A percentile compares a stretch with the other conserved stretches of the same genome.
Conservation (phyloP, 2,329 filamentous ascomycete species). For the Dothistroma septosporum region DNA sequence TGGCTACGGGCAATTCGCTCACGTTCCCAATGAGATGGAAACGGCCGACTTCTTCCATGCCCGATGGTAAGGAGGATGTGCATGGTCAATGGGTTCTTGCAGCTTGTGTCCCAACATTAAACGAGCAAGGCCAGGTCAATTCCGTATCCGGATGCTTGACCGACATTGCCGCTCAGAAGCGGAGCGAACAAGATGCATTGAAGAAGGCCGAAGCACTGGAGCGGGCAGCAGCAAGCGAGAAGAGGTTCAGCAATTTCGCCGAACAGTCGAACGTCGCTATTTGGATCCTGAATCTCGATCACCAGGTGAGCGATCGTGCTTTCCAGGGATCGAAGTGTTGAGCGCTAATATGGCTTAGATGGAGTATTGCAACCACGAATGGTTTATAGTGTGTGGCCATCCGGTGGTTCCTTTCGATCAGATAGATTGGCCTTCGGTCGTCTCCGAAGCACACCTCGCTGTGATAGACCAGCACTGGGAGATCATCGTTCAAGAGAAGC, state of each 20-base stretch:
- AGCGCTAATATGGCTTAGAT: slow-evolving; percentile 24
- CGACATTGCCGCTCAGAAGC: slow-evolving; percentile 26
- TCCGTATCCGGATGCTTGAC: slow-evolving; percentile 26
- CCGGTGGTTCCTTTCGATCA: slow-evolving; percentile 37
- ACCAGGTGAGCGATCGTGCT: background rate
- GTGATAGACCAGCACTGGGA: slow-evolving; percentile 8
- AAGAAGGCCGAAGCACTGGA: slow-evolving; percentile 40
- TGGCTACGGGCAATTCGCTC: slow-evolving; percentile 11
- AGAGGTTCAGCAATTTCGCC: slow-evolving; percentile 22
- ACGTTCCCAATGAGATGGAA: slow-evolving; percentile 26
- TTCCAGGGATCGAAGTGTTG: background rate
- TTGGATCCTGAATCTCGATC: slow-evolving; percentile 24
- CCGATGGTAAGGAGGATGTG: slow-evolving; percentile 8
- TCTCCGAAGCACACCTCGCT: slow-evolving; percentile 7
- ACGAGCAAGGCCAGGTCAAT: slow-evolving; percentile 16
- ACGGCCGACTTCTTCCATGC: slow-evolving; percentile 1
- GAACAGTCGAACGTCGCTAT: slow-evolving; percentile 37
- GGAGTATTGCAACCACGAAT: slow-evolving; percentile 44
- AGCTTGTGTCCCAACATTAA: slow-evolving; percentile 20
- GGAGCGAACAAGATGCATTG: slow-evolving; percentile 36
- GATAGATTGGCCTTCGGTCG: slow-evolving; percentile 40
- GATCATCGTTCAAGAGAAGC: slow-evolving; percentile 10
- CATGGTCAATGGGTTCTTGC: slow-evolving; percentile 25
- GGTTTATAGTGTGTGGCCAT: slow-evolving; percentile 48
- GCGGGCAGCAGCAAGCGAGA: slow-evolving; percentile 39